phyloP scores from a whole-genome alignment of 208 protist genomes.

The Leishmania major region DNA sequence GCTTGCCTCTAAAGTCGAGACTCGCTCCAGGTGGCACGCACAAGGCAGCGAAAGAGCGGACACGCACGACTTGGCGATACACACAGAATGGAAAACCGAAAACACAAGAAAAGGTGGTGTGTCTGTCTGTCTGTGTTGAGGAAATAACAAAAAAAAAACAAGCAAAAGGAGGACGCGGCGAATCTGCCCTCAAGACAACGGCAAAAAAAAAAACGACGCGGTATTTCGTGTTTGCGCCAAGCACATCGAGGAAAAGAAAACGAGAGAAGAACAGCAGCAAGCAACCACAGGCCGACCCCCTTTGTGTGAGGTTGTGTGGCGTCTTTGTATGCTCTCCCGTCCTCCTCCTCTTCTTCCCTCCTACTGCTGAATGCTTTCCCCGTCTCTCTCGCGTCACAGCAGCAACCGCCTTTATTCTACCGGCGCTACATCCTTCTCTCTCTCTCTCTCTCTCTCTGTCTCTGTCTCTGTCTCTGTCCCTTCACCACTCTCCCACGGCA shows the following conservation, averaged over 20 bases:
- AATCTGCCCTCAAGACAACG: too few species aligned
- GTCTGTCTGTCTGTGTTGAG: too few species aligned
- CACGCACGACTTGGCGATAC: not conserved
- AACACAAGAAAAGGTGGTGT: too few species aligned
- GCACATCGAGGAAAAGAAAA: not conserved
- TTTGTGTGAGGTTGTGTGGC: not conserved
- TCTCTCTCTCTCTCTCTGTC: too few species aligned
- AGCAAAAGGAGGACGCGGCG: too few species aligned
- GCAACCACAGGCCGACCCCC: not conserved
- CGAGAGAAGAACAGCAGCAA: not conserved
- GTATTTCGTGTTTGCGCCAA: not conserved
- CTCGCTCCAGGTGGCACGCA: too few species aligned
- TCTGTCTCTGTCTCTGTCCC: too few species aligned
- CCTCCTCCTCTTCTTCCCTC: not conserved
- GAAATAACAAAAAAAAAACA: too few species aligned
- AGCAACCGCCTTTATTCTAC: too few species aligned
- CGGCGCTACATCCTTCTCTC: too few species aligned
- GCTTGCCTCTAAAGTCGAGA: not conserved
- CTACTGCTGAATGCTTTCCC: not conserved
- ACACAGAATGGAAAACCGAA: not conserved
- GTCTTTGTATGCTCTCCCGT: not conserved
- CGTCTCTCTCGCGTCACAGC: not conserved
- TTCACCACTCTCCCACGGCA: too few species aligned
- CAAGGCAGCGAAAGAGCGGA: not conserved
- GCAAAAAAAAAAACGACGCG: too few species aligned